These are phyloP conservation scores for Pyrenophora tritici-repentis DNA, from an alignment of 2,329 filamentous ascomycete genomes.

Conservation along the genomic window DNA sequence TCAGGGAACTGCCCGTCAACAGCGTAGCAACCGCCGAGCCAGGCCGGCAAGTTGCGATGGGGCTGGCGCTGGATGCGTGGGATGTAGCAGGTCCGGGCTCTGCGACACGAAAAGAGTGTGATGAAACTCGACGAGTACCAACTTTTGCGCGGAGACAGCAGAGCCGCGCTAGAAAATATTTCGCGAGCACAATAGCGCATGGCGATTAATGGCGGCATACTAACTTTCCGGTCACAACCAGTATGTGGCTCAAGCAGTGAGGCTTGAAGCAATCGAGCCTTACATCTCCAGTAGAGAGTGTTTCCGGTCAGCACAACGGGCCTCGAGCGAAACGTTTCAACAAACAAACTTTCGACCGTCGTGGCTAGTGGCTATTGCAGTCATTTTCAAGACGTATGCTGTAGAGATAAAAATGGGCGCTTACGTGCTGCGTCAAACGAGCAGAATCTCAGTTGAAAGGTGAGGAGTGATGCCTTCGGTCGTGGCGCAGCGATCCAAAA, in stretches of 20 bases:
- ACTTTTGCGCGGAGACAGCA: conserved; percentile 36
- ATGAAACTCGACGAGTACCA: conserved; percentile 46
- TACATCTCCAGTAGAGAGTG: conserved; percentile 17
- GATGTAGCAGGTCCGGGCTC: conserved; percentile 45
- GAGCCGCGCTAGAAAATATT: conserved; percentile 33
- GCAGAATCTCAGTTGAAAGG: conserved; percentile 3
- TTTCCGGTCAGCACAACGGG: conserved; percentile 14
- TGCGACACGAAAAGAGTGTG: conserved; percentile 42
- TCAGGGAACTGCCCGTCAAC: conserved; percentile 31
- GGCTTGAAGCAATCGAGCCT: conserved; percentile 25
- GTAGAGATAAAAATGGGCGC: conserved; percentile 1
- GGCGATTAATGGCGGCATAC: conserved; percentile 34
- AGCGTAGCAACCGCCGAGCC: conserved; percentile 36
- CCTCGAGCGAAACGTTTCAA: conserved; percentile 30
- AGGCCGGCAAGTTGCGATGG: conserved; percentile 27
- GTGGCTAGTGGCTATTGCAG: neutral
- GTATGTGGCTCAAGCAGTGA: conserved; percentile 27
- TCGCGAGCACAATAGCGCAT: conserved; percentile 29
- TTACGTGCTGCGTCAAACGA: conserved; percentile 6
- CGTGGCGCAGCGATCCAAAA: conserved; percentile 26
- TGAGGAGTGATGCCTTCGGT: conserved; percentile 4
- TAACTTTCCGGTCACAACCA: conserved; percentile 32
- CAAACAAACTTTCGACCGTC: conserved; percentile 14
- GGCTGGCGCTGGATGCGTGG: conserved; percentile 38
- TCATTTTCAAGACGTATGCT: neutral